phyloP scores from a whole-genome alignment of 768 basidiomycete species.

The Xerocomellus dryophilus region DNA sequence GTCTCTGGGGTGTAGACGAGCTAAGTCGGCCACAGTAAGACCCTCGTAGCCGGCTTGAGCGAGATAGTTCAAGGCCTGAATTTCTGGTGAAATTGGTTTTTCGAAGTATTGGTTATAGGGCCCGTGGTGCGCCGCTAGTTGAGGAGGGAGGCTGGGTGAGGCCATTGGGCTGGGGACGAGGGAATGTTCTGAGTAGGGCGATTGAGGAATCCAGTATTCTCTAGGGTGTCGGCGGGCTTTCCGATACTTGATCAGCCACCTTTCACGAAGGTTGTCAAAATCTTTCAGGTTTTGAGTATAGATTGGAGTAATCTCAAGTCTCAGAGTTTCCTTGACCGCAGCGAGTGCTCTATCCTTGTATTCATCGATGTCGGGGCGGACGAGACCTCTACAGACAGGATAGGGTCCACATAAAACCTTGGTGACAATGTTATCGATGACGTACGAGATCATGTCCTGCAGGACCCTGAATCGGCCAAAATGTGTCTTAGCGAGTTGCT shows the following conservation, averaged over 20 bases:
- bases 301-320: conserved; percentile 37
- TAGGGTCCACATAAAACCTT: neutral
- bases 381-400: conserved; percentile 23
- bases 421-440: neutral
- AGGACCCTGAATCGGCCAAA: conserved; percentile 43
- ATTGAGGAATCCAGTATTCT: neutral
- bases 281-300: conserved; percentile 39
- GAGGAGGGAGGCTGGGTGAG: too few species aligned
- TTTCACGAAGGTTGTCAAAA: conserved; percentile 14
- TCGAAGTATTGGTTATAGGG: too few species aligned
- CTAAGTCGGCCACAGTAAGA: conserved; percentile 25
- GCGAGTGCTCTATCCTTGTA: conserved; percentile 22
- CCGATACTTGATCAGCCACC: conserved; percentile 29
- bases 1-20: conserved; percentile 24
- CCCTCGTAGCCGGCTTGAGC: conserved; percentile 29
- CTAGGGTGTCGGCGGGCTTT: neutral
- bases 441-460: conserved; percentile 36
- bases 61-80: conserved; percentile 26
- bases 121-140: too few species aligned
- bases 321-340: conserved; percentile 34
- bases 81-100: neutral
- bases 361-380: conserved; percentile 28
- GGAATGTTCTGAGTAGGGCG: too few species aligned
- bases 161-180: too few species aligned
- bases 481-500: conserved; percentile 28